Percentiles rank a stretch among this genome's conserved stretches.
Conservation (phyloP, 805 yeast species). For the Ogataea paraovalis region DNA sequence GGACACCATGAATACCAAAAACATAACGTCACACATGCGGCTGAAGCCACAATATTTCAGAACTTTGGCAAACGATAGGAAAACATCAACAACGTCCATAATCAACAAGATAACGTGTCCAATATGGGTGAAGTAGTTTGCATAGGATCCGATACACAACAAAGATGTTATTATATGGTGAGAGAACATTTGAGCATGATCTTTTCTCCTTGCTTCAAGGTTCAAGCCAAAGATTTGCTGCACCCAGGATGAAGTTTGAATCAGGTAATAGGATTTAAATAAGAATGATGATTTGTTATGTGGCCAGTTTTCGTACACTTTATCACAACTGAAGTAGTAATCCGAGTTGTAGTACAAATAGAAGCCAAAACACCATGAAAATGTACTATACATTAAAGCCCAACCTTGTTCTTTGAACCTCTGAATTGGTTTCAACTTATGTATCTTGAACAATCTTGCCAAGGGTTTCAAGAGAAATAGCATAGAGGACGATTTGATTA, state of each 20-base stretch:
- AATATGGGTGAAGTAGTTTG: conserved; percentile 64
- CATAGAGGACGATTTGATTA: conserved; percentile 61
- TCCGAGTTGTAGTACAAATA: conserved; percentile 53
- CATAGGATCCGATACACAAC: conserved; percentile 68
- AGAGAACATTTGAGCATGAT: conserved; percentile 78
- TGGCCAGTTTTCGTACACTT: conserved; percentile 71
- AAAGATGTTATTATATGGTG: conserved; percentile 81
- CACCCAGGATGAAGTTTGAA: conserved; percentile 74
- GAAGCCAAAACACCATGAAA: conserved; percentile 54
- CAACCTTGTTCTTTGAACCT: conserved; percentile 89
- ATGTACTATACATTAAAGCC: conserved; percentile 57
- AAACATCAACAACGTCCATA: conserved; percentile 82
- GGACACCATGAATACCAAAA: conserved; percentile 56
- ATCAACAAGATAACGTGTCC: conserved; percentile 75
- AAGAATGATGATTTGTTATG: conserved; percentile 49
- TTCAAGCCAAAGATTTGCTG: conserved; percentile 75
- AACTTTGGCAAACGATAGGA: conserved; percentile 69
- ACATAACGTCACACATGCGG: conserved; percentile 61
- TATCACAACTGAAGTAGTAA: conserved; percentile 55
- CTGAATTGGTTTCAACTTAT: conserved; percentile 46
- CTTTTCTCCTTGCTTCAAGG: conserved; percentile 77
- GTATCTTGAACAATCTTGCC: conserved; percentile 44
- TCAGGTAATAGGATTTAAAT: conserved; percentile 67
- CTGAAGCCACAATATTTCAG: conserved; percentile 66
- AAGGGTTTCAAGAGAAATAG: conserved; percentile 53